phyloP scores from a whole-genome alignment of 2,329 filamentous ascomycete species.

The Stemphylium beticola region DNA sequence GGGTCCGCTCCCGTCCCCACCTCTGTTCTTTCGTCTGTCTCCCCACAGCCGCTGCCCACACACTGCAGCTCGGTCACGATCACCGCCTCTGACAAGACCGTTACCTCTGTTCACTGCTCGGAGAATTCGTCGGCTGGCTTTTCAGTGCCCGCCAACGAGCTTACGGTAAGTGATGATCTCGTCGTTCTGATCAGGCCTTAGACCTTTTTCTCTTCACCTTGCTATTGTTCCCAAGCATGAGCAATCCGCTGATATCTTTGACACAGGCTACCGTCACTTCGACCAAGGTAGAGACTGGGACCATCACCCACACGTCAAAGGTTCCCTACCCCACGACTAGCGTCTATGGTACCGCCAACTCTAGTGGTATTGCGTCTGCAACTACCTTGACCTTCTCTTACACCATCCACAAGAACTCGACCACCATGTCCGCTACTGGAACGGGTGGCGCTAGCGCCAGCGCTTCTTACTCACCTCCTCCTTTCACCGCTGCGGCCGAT shows the following conservation, averaged over 20 bases:
- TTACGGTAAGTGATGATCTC: background rate
- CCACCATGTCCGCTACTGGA: background rate
- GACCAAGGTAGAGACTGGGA: background rate
- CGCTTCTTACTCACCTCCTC: slow-evolving; percentile 3
- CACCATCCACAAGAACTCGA: background rate
- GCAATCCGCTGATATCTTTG: background rate
- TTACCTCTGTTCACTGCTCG: no score
- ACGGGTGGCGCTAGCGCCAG: slow-evolving; percentile 2
- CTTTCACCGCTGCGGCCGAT: slow-evolving; percentile 8
- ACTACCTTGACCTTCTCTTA: background rate
- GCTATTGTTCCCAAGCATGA: background rate
- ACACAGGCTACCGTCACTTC: background rate
- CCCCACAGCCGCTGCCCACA: no score
- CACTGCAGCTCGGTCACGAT: no score
- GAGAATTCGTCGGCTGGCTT: background rate
- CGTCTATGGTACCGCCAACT: background rate
- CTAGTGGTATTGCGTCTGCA: background rate
- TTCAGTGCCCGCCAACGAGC: background rate
- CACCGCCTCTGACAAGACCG: no score
- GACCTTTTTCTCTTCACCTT: background rate
- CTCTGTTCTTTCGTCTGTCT: no score
- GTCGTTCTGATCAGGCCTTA: no score
- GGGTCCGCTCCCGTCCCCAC: background rate
- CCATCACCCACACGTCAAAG: background rate
- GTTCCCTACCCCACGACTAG: background rate